These are phyloP conservation scores for Pleurotus ostreatus DNA, from an alignment of 768 basidiomycete species.

Conservation along the genomic window DNA sequence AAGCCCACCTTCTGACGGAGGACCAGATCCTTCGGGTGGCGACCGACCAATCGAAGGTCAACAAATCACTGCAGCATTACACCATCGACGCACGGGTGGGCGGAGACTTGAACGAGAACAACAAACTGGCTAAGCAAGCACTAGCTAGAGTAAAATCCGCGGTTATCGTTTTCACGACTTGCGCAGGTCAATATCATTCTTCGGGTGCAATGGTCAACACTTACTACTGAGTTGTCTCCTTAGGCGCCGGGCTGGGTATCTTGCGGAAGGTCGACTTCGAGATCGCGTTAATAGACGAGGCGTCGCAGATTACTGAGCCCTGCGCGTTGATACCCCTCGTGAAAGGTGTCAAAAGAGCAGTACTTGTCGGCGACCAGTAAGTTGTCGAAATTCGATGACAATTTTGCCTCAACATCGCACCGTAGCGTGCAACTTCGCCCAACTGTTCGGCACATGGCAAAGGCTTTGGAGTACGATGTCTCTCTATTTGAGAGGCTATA, in stretches of 20 bases:
- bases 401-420: constrained; percentile 29
- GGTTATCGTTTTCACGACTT: constrained; percentile 60
- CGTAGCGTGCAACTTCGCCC: constrained; percentile 64
- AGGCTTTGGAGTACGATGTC: constrained; percentile 47
- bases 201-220: no score
- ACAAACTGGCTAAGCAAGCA: constrained; percentile 52
- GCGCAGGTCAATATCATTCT: constrained; percentile 37
- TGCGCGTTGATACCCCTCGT: constrained; percentile 63
- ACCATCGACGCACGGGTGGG: constrained; percentile 64
- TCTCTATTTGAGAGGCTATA: constrained; percentile 63
- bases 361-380: constrained; percentile 71
- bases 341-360: constrained; percentile 53
- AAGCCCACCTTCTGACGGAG: constrained; percentile 38
- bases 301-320: constrained; percentile 68
- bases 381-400: no score
- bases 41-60: constrained; percentile 61
- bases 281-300: constrained; percentile 65
- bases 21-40: constrained; percentile 65
- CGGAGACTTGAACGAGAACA: constrained; percentile 61
- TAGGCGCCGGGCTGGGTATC: constrained; percentile 55
- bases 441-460: constrained; percentile 56
- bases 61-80: constrained; percentile 50
- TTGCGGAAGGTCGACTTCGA: constrained; percentile 54
- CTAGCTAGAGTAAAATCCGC: constrained; percentile 56
- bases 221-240: no score